Evolutionary conservation across 2,329 filamentous ascomycete species (phyloP).

Genomic region (Cladophialophora psammophila): DNA sequence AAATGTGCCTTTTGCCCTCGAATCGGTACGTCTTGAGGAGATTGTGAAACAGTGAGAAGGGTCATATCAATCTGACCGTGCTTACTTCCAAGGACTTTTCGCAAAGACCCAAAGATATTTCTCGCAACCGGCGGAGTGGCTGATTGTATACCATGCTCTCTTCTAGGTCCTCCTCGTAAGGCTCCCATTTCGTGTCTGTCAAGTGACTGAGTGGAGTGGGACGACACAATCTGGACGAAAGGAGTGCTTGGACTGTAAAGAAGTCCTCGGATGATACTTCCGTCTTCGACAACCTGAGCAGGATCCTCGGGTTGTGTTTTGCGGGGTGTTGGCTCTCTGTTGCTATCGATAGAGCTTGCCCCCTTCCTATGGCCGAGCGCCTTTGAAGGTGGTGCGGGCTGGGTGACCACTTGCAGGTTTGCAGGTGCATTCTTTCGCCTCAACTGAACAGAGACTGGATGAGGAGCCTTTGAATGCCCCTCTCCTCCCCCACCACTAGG

Average conservation of each 20-base stretch:
- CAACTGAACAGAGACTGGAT: constrained; percentile 51
- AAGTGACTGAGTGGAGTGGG: constrained; percentile 57
- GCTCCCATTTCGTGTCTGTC: constrained; percentile 42
- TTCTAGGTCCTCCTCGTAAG: constrained; percentile 17
- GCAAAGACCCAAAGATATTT: constrained; percentile 84
- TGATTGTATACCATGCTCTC: constrained; percentile 23
- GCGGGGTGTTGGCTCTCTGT: constrained; percentile 72
- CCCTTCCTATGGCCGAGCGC: constrained; percentile 76
- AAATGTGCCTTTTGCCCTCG: constrained; percentile 48
- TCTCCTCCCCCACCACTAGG: constrained; percentile 39
- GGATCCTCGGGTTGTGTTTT: constrained; percentile 58
- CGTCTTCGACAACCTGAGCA: constrained; percentile 53
- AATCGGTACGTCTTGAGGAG: constrained; percentile 29
- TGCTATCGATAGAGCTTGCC: constrained; percentile 68
- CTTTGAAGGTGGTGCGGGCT: constrained; percentile 56
- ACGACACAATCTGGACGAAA: constrained; percentile 71
- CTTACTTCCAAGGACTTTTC: constrained; percentile 76
- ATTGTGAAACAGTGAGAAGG: constrained; percentile 37
- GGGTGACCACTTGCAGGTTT: constrained; percentile 41
- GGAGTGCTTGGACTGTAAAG: constrained; percentile 82
- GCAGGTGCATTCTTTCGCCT: constrained; percentile 42
- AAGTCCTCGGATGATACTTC: constrained; percentile 86
- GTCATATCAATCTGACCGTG: constrained; percentile 44
- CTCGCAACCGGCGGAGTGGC: constrained; percentile 72
- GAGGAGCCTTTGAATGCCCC: constrained; percentile 46